A percentile compares a stretch with the other conserved stretches of the same genome.
phyloP scores from a whole-genome alignment of 163 green algal genomes.

The Scenedesmus sp. region DNA sequence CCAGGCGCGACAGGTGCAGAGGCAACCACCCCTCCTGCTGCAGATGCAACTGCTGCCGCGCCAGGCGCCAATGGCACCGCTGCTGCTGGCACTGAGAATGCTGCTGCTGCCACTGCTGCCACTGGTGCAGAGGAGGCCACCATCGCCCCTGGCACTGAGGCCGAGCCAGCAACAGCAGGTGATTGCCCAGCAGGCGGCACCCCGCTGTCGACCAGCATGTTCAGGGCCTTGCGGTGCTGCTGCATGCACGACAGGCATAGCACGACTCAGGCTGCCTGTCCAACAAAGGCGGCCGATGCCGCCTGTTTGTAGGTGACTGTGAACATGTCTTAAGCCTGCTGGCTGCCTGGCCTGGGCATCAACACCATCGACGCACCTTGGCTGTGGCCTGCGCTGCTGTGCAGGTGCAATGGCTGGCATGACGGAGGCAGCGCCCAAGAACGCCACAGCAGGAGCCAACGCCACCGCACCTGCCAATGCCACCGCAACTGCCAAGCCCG shows the following conservation, averaged over 20 bases:
- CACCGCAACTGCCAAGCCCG: neutral
- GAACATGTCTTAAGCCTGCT: too few species aligned
- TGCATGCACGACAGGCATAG: neutral
- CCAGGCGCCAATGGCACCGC: neutral
- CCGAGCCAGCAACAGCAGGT: neutral
- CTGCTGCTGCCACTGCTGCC: neutral
- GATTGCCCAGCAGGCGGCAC: neutral
- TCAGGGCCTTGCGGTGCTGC: too few species aligned
- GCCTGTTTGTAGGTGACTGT: too few species aligned
- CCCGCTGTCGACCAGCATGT: too few species aligned
- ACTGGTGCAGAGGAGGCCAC: neutral
- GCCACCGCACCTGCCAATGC: neutral
- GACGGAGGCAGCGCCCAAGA: neutral
- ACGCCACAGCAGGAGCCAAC: neutral
- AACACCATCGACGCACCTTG: neutral
- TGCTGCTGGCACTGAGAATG: neutral
- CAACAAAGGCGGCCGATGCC: too few species aligned
- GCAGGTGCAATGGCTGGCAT: neutral
- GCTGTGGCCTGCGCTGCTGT: neutral
- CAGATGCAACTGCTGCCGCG: neutral
- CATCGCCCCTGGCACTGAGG: neutral
- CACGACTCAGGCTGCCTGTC: too few species aligned
- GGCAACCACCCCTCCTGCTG: neutral
- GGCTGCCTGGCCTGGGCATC: too few species aligned
- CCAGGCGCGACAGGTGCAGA: neutral